Evolutionary conservation across 2,329 filamentous ascomycete species (phyloP), one percentile per base, ranked within the genome.

Genomic region (Biscogniauxia marginata): DNA sequence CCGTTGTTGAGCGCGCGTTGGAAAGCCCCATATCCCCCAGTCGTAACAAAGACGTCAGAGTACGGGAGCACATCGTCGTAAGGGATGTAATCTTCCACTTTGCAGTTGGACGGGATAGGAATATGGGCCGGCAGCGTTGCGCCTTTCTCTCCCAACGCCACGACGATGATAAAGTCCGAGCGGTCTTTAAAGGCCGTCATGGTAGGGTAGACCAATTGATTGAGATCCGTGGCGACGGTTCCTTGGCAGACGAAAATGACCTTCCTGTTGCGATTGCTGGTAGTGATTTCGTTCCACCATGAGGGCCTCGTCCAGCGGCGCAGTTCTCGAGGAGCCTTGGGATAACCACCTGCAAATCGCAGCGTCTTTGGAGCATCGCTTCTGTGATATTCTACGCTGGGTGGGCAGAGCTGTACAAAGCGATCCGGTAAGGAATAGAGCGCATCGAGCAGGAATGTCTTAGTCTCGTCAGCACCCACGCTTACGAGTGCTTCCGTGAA

Each of bases 171-270:
- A 0, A 75, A 53, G 54, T 83, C 78, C 0, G 73, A 65, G 0
- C 75, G 68, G 46, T 69, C 63, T 4, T 71, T 72, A 6, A 83
- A 70, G 0, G 70, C 79, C 7, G 67, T 50, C 20, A 83, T 67
- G 0, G 78, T 73, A 0, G 80, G 79, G 1, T 78, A 58, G 13
- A 82, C 61, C 2, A 83, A 71, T 23, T 80, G 68, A 7, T 62
- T 61, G 54, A 74, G 74, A 19, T 76, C 65, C 19, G 63, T 60
- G 7, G 70, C 72, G 3, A 78, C 61, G 2, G 79, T 83, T 4
- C 80, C 79, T 60, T 82, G 79, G 1, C 74, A 72, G 5, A 82
- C 77, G 19, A 74, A 70, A 4, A 83, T 66, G 21, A 83, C 59
- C 50, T 73, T 74, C 54, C 74, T 76, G 61, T 65, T 48, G 46